Conservation (phyloP, 805 yeast species). For the Spathaspora sp. region DNA sequence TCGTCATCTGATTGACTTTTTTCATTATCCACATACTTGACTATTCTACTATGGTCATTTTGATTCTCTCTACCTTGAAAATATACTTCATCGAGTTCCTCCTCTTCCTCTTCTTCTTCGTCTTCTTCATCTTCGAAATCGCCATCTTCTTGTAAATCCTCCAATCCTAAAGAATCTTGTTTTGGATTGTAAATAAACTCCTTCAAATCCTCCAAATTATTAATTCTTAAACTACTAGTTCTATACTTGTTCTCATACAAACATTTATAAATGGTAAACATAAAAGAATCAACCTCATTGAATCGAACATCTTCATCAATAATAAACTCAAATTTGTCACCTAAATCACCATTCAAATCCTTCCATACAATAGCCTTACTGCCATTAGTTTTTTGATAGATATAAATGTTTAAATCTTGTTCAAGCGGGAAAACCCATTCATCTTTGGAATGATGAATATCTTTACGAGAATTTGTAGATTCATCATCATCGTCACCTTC, state of each 20-base stretch:
- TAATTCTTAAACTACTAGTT: conserved; percentile 44
- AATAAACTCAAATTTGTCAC: conserved; percentile 78
- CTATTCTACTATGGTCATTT: conserved; percentile 10
- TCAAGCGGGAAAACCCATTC: conserved; percentile 72
- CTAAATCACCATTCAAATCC: conserved; percentile 81
- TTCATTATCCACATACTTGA: not conserved
- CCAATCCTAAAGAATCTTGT: conserved; percentile 17
- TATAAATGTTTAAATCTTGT: conserved; percentile 54
- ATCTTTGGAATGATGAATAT: conserved; percentile 37
- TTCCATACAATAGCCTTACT: conserved; percentile 68
- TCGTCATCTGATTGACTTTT: not conserved
- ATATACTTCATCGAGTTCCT: conserved; percentile 19
- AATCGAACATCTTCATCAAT: conserved; percentile 57
- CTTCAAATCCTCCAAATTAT: conserved; percentile 43
- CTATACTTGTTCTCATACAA: conserved; percentile 74
- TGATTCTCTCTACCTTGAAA: conserved; percentile 8
- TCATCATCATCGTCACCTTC: conserved; percentile 36
- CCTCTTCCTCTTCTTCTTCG: conserved; percentile 12
- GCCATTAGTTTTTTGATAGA: conserved; percentile 50
- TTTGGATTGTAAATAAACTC: conserved; percentile 49
- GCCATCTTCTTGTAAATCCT: conserved; percentile 16
- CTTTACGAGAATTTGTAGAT: conserved; percentile 18
- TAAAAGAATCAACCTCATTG: conserved; percentile 60
- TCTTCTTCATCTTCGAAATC: conserved; percentile 24
- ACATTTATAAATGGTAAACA: conserved; percentile 57